phyloP scores from a whole-genome alignment of 139 green algal species.

The Chlorella sp. region DNA sequence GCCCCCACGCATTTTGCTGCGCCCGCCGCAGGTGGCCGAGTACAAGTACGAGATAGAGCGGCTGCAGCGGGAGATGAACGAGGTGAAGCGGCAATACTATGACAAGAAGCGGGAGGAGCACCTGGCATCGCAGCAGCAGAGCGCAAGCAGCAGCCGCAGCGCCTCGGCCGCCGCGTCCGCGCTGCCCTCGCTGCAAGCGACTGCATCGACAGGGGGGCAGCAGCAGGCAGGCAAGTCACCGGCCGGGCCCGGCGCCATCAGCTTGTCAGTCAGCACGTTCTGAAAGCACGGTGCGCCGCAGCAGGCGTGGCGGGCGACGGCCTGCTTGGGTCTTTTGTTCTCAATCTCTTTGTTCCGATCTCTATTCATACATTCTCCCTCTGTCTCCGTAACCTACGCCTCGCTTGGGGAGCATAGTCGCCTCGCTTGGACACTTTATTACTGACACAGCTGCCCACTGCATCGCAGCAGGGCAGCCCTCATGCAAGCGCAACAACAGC shows the following conservation, averaged over 20 bases:
- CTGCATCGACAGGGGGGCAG: too few relatives aligned
- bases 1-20: too few relatives aligned
- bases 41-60: conserved; percentile 94
- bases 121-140: not conserved
- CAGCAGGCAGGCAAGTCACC: too few relatives aligned
- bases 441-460: not conserved
- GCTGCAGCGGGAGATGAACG: conserved; percentile 72
- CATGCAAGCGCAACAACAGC: not conserved
- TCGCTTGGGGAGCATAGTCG: not conserved
- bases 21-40: conserved; percentile 67
- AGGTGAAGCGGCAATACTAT: conserved; percentile 87
- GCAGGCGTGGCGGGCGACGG: too few relatives aligned
- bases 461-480: not conserved
- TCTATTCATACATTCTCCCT: not conserved
- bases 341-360: not conserved
- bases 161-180: too few relatives aligned
- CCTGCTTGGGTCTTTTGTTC: not conserved
- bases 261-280: too few relatives aligned
- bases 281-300: too few relatives aligned
- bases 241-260: too few relatives aligned
- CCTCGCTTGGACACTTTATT: not conserved
- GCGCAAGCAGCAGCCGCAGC: conserved; percentile 1
- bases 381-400: not conserved
- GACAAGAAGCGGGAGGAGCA: conserved; percentile 45
- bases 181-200: too few relatives aligned